Conservation (phyloP, 257 asterid species). For the Craterostigma plantagineum region DNA sequence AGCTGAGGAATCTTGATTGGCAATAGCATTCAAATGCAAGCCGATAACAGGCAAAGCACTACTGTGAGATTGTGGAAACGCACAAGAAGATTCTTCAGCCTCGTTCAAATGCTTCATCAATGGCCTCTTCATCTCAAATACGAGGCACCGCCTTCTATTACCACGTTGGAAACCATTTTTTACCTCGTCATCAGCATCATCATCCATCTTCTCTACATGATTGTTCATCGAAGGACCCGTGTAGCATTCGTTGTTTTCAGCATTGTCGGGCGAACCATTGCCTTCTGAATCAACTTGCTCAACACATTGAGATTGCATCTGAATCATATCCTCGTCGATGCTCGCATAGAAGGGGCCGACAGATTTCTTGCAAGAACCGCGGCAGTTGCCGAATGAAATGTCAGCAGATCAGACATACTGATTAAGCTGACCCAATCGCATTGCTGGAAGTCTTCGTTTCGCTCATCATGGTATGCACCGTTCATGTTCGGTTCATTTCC, state of each 20-base stretch:
- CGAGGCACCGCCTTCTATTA: constrained; percentile 81
- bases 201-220: constrained; percentile 23
- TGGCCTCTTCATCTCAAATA: constrained; percentile 62
- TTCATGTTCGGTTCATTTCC: constrained; percentile 7
- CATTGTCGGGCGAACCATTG: constrained; percentile 21
- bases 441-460: constrained; percentile 25
- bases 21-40: constrained; percentile 80
- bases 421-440: constrained; percentile 61
- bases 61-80: no score
- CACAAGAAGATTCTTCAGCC: constrained; percentile 23
- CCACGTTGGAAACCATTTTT: constrained; percentile 49
- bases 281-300: no score
- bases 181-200: no score
- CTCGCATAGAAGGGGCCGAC: constrained; percentile 27
- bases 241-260: constrained; percentile 11
- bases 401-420: constrained; percentile 31
- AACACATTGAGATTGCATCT: no score
- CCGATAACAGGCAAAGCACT: constrained; percentile 66
- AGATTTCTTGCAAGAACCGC: constrained; percentile 17
- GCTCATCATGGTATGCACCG: constrained; percentile 15
- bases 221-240: constrained; percentile 18
- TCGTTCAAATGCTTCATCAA: constrained; percentile 35
- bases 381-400: constrained; percentile 35
- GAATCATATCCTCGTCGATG: no score
- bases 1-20: constrained; percentile 37